Evolutionary conservation across 306 rosid species (phyloP).

Genomic region (Rubus parviflorus): DNA sequence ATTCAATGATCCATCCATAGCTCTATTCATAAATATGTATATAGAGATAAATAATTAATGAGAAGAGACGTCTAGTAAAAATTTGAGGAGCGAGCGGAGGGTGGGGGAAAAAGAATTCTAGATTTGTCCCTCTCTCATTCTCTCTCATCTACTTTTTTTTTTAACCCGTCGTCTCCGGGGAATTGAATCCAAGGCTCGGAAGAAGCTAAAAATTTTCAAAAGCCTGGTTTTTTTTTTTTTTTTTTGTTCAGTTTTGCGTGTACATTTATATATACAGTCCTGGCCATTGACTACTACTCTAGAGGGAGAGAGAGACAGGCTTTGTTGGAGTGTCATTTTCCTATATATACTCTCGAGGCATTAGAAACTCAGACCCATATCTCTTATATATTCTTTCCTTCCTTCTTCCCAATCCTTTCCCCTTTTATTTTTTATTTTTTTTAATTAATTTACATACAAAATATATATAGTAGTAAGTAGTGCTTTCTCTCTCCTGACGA

Average conservation of each 20-base stretch:
- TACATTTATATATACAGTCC: slow-evolving; percentile 11
- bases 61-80: not conserved
- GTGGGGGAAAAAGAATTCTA: slow-evolving; percentile 11
- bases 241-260: slow-evolving; percentile 36
- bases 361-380: slow-evolving; percentile 31
- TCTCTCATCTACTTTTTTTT: not conserved
- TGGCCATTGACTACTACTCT: slow-evolving; percentile 37
- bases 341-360: slow-evolving; percentile 73
- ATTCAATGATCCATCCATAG: slow-evolving; percentile 1
- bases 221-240: not conserved
- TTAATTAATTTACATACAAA: slow-evolving; percentile 10
- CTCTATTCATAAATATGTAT: not conserved
- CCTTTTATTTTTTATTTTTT: not conserved
- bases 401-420: slow-evolving; percentile 20
- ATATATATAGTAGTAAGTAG: not conserved
- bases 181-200: slow-evolving; percentile 14
- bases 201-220: slow-evolving; percentile 18
- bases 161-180: slow-evolving; percentile 43
- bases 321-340: slow-evolving; percentile 83
- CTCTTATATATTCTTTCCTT: slow-evolving; percentile 26
- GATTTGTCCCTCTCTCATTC: not conserved
- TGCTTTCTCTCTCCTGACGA: slow-evolving; percentile 14
- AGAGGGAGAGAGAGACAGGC: slow-evolving; percentile 30
- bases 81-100: not conserved
- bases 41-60: no score